phyloP scores from a whole-genome alignment of 2,329 filamentous ascomycete genomes.

The Trichoderma sp. region DNA sequence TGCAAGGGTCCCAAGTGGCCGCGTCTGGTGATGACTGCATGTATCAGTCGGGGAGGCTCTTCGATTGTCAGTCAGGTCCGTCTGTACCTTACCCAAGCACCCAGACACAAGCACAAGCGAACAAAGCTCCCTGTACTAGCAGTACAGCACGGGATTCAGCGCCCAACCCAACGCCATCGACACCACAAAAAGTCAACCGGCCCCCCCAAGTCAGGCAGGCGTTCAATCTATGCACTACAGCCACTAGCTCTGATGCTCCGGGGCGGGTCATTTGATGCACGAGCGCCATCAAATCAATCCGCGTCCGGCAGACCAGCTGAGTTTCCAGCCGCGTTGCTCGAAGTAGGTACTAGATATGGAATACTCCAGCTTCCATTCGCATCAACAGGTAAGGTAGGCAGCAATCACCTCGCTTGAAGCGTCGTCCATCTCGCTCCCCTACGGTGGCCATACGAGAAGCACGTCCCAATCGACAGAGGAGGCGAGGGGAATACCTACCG shows the following conservation, averaged over 20 bases:
- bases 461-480: conserved; percentile 1
- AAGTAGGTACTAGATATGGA: no score
- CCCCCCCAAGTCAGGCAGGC: conserved; percentile 13
- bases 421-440: conserved; percentile 21
- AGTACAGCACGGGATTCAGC: conserved; percentile 1
- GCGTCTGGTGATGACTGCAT: conserved; percentile 21
- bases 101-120: background rate
- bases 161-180: conserved; percentile 10
- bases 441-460: conserved; percentile 16
- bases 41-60: conserved; percentile 1
- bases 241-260: conserved; percentile 22
- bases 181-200: conserved; percentile 10
- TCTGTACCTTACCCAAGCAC: background rate
- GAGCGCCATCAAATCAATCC: conserved; percentile 19
- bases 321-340: no score
- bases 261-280: conserved; percentile 25
- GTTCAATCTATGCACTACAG: conserved; percentile 24
- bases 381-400: no score
- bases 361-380: no score
- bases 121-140: background rate
- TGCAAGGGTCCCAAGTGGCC: conserved; percentile 16
- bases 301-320: background rate
- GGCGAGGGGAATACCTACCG: background rate
- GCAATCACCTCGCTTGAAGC: conserved; percentile 12
- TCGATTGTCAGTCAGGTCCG: background rate